Percentiles rank a stretch among this genome's conserved stretches.
phyloP scores from a whole-genome alignment of 495 filamentous ascomycete genomes.

The Neurospora pannonica region DNA sequence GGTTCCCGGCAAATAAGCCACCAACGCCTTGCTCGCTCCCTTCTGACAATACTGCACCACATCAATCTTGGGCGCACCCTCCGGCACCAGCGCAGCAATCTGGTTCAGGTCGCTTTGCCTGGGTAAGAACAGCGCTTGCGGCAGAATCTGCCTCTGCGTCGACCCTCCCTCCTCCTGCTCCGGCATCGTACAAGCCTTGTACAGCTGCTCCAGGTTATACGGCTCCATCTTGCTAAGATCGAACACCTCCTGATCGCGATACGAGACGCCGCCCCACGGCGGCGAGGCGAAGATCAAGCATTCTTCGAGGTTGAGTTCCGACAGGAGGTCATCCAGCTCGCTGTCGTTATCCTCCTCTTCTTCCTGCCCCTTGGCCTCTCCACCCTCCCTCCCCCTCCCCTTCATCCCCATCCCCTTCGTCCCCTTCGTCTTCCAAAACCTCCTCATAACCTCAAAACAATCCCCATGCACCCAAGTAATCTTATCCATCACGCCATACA shows the following conservation, averaged over 20 bases:
- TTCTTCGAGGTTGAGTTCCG: slow-evolving; percentile 41
- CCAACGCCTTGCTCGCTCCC: slow-evolving; percentile 74
- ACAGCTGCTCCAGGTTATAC: slow-evolving; percentile 58
- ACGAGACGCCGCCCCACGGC: slow-evolving; percentile 89
- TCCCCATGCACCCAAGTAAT: slow-evolving; percentile 83
- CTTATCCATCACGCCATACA: slow-evolving; percentile 67
- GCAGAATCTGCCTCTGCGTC: slow-evolving; percentile 23
- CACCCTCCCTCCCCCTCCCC: neutral
- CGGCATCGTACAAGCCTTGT: slow-evolving; percentile 40
- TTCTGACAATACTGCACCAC: slow-evolving; percentile 88
- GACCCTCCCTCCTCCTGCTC: neutral
- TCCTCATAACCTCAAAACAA: slow-evolving; percentile 50
- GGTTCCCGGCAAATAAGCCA: slow-evolving; percentile 38
- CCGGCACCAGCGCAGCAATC: slow-evolving; percentile 50
- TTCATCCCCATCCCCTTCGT: neutral
- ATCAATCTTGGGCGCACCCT: slow-evolving; percentile 35
- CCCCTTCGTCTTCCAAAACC: neutral
- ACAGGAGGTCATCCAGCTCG: slow-evolving; percentile 26
- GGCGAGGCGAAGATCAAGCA: slow-evolving; percentile 63
- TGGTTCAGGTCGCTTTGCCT: slow-evolving; percentile 80
- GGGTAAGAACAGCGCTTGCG: slow-evolving; percentile 70
- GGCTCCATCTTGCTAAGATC: slow-evolving; percentile 82
- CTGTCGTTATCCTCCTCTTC: slow-evolving; percentile 8
- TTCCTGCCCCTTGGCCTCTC: no score
- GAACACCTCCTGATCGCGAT: slow-evolving; percentile 68